Conservation (phyloP, 371 early-diverging fungal genomes). For the Mortierella sp. region DNA sequence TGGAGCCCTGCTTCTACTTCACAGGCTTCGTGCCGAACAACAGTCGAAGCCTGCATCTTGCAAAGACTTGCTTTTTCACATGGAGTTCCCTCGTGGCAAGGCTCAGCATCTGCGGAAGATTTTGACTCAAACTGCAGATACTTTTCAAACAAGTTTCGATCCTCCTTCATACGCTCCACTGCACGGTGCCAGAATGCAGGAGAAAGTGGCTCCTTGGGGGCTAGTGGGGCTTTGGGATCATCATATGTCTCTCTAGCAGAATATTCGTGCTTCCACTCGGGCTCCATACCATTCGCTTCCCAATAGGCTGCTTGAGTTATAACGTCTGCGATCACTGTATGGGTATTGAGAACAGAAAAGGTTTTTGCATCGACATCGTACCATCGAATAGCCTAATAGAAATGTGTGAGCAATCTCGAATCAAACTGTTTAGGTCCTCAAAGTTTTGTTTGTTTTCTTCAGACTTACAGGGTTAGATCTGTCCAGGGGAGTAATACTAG, state of each 20-base stretch:
- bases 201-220: conserved; percentile 30
- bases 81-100: conserved; percentile 24
- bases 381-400: conserved; percentile 51
- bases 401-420: not conserved
- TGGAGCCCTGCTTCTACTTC: not conserved
- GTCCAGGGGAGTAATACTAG: conserved; percentile 66
- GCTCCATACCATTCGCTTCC: conserved; percentile 40
- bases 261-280: conserved; percentile 50
- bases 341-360: conserved; percentile 42
- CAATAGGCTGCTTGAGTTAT: conserved; percentile 33
- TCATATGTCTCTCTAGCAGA: conserved; percentile 35
- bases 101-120: conserved; percentile 23
- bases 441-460: not conserved
- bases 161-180: conserved; percentile 40
- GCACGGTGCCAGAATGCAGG: conserved; percentile 46
- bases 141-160: conserved; percentile 23
- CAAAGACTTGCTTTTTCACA: conserved; percentile 37
- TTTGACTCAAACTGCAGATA: conserved; percentile 45
- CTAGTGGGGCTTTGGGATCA: conserved; percentile 16
- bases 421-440: not conserved
- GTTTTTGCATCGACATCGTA: conserved; percentile 54
- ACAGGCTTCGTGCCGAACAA: conserved; percentile 26
- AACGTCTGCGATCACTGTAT: conserved; percentile 43
- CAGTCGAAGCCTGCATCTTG: conserved; percentile 52
- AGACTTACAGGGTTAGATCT: conserved; percentile 63